Evolutionary conservation across 1,284 basidiomycete genomes (phyloP).

Genomic region (Apiotrichum domesticum): DNA sequence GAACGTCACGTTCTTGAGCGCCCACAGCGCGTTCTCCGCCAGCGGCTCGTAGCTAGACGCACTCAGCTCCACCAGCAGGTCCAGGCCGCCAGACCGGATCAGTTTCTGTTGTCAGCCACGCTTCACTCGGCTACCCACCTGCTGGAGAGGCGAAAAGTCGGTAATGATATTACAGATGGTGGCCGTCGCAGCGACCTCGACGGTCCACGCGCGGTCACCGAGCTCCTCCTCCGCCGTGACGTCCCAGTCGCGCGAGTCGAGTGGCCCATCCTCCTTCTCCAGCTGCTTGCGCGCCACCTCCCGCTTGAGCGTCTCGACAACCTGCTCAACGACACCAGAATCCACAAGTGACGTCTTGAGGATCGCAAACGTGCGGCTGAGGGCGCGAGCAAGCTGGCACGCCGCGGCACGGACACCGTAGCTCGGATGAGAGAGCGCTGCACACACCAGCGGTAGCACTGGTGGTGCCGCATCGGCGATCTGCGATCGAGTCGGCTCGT

Average conservation of each 20-base stretch:
- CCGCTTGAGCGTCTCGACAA: slow-evolving; percentile 57
- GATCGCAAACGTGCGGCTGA: slow-evolving; percentile 69
- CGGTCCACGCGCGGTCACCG: slow-evolving; percentile 59
- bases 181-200: slow-evolving; percentile 64
- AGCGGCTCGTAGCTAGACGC: slow-evolving; percentile 55
- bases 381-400: slow-evolving; percentile 74
- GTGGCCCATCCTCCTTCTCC: slow-evolving; percentile 3
- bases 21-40: slow-evolving; percentile 67
- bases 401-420: slow-evolving; percentile 74
- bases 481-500: slow-evolving; percentile 62
- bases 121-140: slow-evolving; percentile 50
- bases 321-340: slow-evolving; percentile 63
- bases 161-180: slow-evolving; percentile 78
- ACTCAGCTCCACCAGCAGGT: slow-evolving; percentile 58
- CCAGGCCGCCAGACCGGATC: slow-evolving; percentile 60
- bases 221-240: slow-evolving; percentile 22
- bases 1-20: slow-evolving; percentile 67
- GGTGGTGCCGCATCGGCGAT: slow-evolving; percentile 54
- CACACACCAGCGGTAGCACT: slow-evolving; percentile 55
- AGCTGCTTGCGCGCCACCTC: slow-evolving; percentile 22
- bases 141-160: slow-evolving; percentile 74
- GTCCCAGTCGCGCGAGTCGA: slow-evolving; percentile 9
- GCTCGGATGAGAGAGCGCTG: slow-evolving; percentile 57
- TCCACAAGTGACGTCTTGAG: slow-evolving; percentile 77
- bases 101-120: slow-evolving; percentile 49